Base-by-base conservation (phyloP, 2,329 filamentous ascomycete genomes). In the Gnomoniopsis sp. region DNA sequence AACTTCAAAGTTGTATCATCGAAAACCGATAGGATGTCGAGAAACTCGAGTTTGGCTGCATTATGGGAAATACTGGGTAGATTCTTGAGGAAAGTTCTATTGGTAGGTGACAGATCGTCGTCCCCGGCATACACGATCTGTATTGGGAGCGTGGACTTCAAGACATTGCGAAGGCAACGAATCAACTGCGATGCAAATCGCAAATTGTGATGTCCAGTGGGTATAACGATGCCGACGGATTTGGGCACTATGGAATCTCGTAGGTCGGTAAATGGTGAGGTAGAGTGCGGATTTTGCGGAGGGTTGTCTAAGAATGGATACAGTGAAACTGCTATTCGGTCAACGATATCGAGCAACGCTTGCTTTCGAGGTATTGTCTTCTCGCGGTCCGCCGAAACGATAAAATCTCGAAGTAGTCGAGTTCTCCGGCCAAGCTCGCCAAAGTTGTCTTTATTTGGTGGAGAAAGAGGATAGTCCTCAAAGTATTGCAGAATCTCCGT, bases 81-180 rank as follows among this genome's bases (percentile, higher is more conserved):
- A 44, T 52, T 36, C 21, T 54, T 23, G 2, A 74, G 63, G 1
- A 60, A 61, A 6, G 65, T 52, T 7, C 71, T 66, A 8, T 70
- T 65, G 4, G 61, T 38, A 1, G 59, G 10, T 0, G 68, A 62
- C 1, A 75, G 57, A 47, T 73, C 72, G 0, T 58, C 47, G 19
- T 74, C 69, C 22, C 73, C 73, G 0, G 73, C 72, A 58, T 74
- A 74, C 1, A 68, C 71, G 19, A 75, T 43, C 19, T 75, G 66
- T 6, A 75, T 74, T 0, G 73, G 73, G 1, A 75, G 59, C 1
- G 50, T 43, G 0, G 70, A 71, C 1, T 65, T 62, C 47, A 72
- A 64, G 0, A 73, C 68, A 2, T 61, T 57, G 26, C 69, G 69
- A 2, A 75, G 49, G 1, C 69, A 67, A 10, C 66, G 62, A 11